Evolutionary conservation across 2,329 filamentous ascomycete genomes (phyloP), one percentile per base, ranked within the genome.

Genomic region (Sarocladiaceae sp.): DNA sequence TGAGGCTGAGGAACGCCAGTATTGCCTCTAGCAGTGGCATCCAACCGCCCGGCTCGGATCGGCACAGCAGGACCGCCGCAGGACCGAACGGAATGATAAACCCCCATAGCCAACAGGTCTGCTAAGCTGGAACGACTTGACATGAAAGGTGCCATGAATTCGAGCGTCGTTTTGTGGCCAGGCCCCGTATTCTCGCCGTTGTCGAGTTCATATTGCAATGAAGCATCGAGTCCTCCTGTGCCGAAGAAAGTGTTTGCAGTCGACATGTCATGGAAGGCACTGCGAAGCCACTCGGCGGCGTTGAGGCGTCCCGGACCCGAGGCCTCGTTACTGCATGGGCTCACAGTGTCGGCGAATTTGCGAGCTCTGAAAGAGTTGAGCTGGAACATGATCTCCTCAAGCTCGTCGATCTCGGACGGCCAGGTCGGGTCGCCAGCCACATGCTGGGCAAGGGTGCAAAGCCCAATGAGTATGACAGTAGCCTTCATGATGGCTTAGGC

Each of bases 261-360:
- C 4, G 74, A 65, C 70, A 80, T 78, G 55, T 82, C 78, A 58
- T 82, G 78, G 49, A 82, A 82, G 19, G 70, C 78, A 3, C 74
- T 70, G 24, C 78, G 69, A 33, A 82, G 59, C 78, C 78, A 82
- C 58, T 81, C 77, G 6, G 77, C 77, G 5, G 78, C 75, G 34
- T 75, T 77, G 29, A 74, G 67, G 39, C 78, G 72, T 35, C 77
- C 78, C 2, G 70, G 64, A 1, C 73, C 74, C 1, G 70, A 68
- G 16, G 70, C 68, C 46, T 75, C 68, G 49, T 67, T 74, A 33
- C 65, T 66, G 60, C 78, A 82, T 5, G 78, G 78, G 26, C 68
- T 75, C 45, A 83, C 72, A 12, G 69, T 69, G 43, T 71, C 69
- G 35, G 75, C 70, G 55, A 83, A 80, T 32, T 73, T 68, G 49